phyloP scores from a whole-genome alignment of 768 basidiomycete genomes.

The Podaxis mareebaensis region DNA sequence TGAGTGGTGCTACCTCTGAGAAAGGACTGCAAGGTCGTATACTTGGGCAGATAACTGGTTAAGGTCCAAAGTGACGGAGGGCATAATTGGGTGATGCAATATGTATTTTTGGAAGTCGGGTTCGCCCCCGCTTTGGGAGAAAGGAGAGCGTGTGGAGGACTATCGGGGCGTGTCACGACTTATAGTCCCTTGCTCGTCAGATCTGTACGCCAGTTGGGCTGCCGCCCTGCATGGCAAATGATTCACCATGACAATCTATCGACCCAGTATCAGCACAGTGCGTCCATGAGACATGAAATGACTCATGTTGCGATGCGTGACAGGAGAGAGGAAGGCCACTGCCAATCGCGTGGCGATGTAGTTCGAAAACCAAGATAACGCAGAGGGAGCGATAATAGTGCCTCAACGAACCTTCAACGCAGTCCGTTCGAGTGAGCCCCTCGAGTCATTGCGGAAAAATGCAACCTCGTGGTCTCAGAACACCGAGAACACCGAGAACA shows the following conservation, averaged over 20 bases:
- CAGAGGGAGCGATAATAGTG: background rate
- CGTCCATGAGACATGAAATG: background rate
- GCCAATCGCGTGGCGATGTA: background rate
- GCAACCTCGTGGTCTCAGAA: too few species aligned
- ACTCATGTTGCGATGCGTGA: background rate
- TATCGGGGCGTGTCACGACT: background rate
- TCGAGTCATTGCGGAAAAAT: too few species aligned
- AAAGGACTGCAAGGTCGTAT: background rate
- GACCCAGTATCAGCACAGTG: background rate
- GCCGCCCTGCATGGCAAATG: background rate
- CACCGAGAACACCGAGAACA: too few species aligned
- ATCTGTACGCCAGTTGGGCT: background rate
- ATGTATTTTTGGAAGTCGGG: background rate
- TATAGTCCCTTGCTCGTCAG: background rate
- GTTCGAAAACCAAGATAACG: background rate
- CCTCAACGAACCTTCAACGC: too few species aligned
- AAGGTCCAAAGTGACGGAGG: background rate
- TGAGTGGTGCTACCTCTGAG: background rate
- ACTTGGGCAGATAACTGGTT: background rate
- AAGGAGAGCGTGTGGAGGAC: background rate
- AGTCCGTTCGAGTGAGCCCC: too few species aligned
- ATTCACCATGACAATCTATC: background rate
- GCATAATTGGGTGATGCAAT: background rate
- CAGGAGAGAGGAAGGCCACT: background rate
- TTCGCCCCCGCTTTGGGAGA: background rate